Evolutionary conservation across 805 yeast species (phyloP), one percentile per base, ranked within the genome.

Genomic region (Saccharomycodes ludwigii): DNA sequence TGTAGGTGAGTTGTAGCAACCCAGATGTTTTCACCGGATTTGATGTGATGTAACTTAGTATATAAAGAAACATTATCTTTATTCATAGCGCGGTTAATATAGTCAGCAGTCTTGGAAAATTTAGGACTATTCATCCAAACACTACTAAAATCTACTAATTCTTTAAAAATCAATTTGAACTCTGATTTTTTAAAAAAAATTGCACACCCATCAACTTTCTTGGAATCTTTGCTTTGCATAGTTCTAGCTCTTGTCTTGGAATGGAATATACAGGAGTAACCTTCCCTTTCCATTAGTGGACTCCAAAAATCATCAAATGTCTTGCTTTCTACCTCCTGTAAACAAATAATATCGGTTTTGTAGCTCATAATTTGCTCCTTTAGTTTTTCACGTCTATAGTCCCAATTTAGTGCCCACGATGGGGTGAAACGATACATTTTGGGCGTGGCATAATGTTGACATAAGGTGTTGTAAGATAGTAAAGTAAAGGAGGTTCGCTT

Each of bases 131-230:
- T 74, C 74, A 78, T 73, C 54, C 84, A 80, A 33, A 76, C 73
- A 40, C 79, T 66, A 45, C 86, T 80, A 58, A 80, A 91, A 55
- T 91, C 98, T 36, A 88, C 66, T 23, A 73, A 63, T 39, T 74
- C 77, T 47, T 77, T 76, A 43, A 73, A 86, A 24, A 78, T 44
- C 39, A 86, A 62, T 36, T 71, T 68, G 56, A 88, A 84, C 49
- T 78, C 75, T 29, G 65, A 57, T 21, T 71, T 61, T 46, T 72
- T 78, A 63, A 68, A 91, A 52, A 88, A 88, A 1, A 86, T 75
- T n/a, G 96, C 96, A 66, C 98, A 91, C 9, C 99, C 99, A 55
- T 91, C 99, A 29, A 91, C 98, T 47, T 80, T 81, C 54, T 77
- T 78, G 17, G 93, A 76, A 43, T 83, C 94, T 37, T 60, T 63